phyloP scores from a whole-genome alignment of 331 rosid genomes.

The Pyracantha coccinea region DNA sequence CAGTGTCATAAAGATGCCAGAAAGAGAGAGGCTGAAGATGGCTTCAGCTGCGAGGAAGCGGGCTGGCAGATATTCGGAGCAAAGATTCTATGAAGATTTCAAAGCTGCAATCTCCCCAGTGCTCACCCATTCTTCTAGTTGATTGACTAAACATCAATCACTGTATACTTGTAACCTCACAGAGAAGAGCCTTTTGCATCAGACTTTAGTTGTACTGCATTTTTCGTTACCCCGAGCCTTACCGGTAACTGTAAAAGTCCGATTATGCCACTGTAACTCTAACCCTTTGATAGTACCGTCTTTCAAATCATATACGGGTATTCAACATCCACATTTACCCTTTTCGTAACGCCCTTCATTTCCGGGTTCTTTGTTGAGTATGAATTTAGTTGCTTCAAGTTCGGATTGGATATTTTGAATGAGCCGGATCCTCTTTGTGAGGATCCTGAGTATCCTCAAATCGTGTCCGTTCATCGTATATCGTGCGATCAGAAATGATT shows the following conservation, averaged over 20 bases:
- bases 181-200: neutral
- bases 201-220: neutral
- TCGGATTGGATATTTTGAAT: too few relatives aligned
- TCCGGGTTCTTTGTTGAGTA: too few relatives aligned
- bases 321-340: too few relatives aligned
- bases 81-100: constrained; percentile 67
- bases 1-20: constrained; percentile 49
- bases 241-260: neutral
- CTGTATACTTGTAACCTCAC: constrained; percentile 2
- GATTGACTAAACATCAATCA: constrained; percentile 6
- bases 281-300: neutral
- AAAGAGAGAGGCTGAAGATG: constrained; percentile 53
- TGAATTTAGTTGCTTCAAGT: too few relatives aligned
- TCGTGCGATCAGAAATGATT: too few relatives aligned
- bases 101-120: constrained; percentile 60
- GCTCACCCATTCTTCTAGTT: constrained; percentile 24
- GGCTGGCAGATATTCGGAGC: constrained; percentile 75
- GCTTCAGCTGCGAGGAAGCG: constrained; percentile 83
- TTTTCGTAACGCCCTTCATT: too few relatives aligned
- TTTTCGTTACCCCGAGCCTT: neutral
- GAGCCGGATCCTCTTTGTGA: too few relatives aligned
- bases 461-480: too few relatives aligned
- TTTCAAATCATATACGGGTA: too few relatives aligned
- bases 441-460: accelerated
- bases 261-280: neutral